phyloP scores from a whole-genome alignment of 164 flowering plant genomes.

The Sextonia rubra region DNA sequence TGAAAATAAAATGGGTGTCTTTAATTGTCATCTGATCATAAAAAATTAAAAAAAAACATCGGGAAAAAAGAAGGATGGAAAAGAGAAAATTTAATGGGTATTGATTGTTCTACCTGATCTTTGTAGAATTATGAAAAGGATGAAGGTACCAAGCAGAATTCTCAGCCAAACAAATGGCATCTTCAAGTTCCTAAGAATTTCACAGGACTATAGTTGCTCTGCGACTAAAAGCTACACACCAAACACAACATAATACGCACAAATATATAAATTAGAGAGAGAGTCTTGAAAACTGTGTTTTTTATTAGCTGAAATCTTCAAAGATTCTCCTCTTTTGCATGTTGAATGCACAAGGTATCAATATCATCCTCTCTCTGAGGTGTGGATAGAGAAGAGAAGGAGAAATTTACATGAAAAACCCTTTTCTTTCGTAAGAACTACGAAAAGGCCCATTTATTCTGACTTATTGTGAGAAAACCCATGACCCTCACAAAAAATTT shows the following conservation, averaged over 20 bases:
- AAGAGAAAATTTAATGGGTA: not conserved
- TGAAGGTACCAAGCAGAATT: not conserved
- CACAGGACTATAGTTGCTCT: not conserved
- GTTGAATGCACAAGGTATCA: not conserved
- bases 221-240: not conserved
- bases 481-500: too few species aligned
- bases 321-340: not conserved
- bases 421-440: too few species aligned
- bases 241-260: not conserved
- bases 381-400: not conserved
- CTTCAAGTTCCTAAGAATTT: not conserved
- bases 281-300: too few species aligned
- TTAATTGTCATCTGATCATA: not conserved
- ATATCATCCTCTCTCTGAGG: not conserved
- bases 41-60: too few species aligned
- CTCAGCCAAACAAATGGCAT: not conserved
- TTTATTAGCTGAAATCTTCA: not conserved
- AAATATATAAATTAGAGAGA: too few species aligned
- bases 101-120: not conserved
- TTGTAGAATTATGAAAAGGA: not conserved
- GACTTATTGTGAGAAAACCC: too few species aligned
- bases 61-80: not conserved
- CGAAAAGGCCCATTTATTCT: too few species aligned
- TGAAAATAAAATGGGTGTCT: too few species aligned
- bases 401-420: not conserved